Conservation (phyloP, 1,284 basidiomycete genomes). For the Leccinum olivaceoglutinosum region DNA sequence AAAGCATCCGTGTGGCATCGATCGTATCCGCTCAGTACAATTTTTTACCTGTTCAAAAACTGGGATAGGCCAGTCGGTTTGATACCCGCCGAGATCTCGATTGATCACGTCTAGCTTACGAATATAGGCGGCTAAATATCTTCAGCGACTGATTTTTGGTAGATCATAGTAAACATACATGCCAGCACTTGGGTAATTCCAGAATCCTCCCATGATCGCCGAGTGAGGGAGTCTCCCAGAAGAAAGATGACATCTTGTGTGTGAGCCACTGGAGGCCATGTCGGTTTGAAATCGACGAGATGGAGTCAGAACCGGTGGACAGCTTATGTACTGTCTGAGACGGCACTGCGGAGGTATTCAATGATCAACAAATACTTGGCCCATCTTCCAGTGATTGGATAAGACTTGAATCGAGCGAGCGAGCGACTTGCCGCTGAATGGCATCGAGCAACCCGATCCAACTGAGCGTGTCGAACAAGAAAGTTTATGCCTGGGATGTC, state of each 20-base stretch:
- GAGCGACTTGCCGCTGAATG: conserved; percentile 11
- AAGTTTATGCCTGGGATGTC: conserved; percentile 74
- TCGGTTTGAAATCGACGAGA: neutral
- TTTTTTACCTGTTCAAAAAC: conserved; percentile 65
- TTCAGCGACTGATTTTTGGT: conserved; percentile 2
- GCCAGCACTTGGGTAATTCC: conserved; percentile 62
- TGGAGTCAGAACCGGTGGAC: neutral
- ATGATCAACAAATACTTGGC: neutral
- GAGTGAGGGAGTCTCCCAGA: conserved; percentile 75
- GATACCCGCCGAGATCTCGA: conserved; percentile 78
- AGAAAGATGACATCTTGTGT: conserved; percentile 64
- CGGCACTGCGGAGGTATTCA: no score
- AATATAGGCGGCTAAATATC: conserved; percentile 58
- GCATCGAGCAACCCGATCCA: conserved; percentile 24
- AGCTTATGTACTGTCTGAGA: no score
- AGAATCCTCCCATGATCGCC: conserved; percentile 51
- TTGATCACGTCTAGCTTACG: conserved; percentile 81
- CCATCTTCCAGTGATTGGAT: conserved; percentile 6
- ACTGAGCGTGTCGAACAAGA: conserved; percentile 64
- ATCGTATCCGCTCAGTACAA: neutral
- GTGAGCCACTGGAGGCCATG: conserved; percentile 44
- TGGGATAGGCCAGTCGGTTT: conserved; percentile 77
- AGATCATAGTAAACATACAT: conserved; percentile 37
- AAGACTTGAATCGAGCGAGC: neutral
- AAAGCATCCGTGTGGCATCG: neutral